These are phyloP conservation scores for Zopfochytrium polystomum DNA, from an alignment of 371 early-diverging fungal genomes.

Conservation along the genomic window DNA sequence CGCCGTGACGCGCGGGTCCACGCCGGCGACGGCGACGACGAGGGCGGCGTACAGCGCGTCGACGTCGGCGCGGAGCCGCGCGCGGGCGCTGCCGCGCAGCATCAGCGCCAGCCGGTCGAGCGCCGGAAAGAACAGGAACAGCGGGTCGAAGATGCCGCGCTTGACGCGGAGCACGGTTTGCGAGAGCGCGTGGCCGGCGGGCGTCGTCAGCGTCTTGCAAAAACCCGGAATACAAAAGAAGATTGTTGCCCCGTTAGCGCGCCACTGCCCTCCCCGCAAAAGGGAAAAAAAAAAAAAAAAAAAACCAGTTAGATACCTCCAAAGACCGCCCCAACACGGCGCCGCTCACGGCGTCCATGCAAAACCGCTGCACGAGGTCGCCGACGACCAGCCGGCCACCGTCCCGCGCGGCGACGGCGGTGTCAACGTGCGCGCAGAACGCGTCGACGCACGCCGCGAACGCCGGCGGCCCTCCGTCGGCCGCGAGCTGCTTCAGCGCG, in stretches of 20 bases:
- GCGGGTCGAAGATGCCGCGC: constrained; percentile 11
- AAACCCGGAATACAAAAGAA: no score
- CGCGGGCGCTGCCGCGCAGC: neutral
- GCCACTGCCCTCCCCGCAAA: no score
- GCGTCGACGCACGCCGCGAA: neutral
- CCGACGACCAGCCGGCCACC: neutral
- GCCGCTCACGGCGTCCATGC: neutral
- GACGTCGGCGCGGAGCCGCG: neutral
- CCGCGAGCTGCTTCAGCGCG: neutral
- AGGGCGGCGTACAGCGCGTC: neutral
- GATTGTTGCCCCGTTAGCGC: no score
- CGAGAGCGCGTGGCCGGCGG: neutral
- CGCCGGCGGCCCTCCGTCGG: no score
- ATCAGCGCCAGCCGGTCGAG: constrained; percentile 1
- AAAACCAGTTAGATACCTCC: neutral
- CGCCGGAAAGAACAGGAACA: constrained; percentile 5
- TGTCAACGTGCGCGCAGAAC: neutral
- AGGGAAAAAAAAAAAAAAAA: no score
- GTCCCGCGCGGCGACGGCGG: neutral
- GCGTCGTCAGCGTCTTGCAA: no score
- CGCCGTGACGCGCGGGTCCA: neutral
- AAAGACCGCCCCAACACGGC: neutral
- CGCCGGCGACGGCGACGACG: neutral
- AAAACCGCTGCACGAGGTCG: constrained; percentile 2
- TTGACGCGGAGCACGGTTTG: neutral